phyloP scores from a whole-genome alignment of 2,329 filamentous ascomycete species.

The Alternaria postmessia region DNA sequence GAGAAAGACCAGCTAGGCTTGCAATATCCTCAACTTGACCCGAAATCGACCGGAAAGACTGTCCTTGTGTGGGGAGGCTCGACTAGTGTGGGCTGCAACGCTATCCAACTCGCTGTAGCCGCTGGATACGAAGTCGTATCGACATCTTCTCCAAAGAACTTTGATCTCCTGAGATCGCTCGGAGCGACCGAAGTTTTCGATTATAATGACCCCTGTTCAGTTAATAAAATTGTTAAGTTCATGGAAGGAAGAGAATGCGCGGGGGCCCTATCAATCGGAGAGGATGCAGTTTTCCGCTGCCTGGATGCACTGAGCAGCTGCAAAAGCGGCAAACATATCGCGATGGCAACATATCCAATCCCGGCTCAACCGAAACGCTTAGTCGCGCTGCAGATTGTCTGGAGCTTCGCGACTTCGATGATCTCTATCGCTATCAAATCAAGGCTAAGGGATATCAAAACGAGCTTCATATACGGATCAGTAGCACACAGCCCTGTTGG shows the following conservation, averaged over 20 bases:
- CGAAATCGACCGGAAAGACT: conserved; percentile 50
- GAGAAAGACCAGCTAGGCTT: conserved; percentile 22
- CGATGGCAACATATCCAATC: neutral
- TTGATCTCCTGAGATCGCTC: conserved; percentile 54
- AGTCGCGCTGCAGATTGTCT: conserved; percentile 1
- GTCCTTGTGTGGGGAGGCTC: conserved; percentile 57
- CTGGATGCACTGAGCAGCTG: neutral
- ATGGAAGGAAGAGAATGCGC: conserved; percentile 46
- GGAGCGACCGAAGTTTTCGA: conserved; percentile 60
- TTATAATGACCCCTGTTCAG: conserved; percentile 43
- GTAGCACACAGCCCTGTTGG: conserved; percentile 1
- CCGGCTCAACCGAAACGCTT: conserved; percentile 1
- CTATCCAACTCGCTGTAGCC: conserved; percentile 58
- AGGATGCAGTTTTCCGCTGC: conserved; percentile 3
- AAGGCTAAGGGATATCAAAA: neutral
- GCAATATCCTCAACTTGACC: conserved; percentile 48
- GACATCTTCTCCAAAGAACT: conserved; percentile 58
- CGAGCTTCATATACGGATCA: neutral
- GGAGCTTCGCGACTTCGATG: conserved; percentile 1
- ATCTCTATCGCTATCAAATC: neutral
- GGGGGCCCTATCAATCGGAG: conserved; percentile 48
- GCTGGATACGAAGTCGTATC: conserved; percentile 56
- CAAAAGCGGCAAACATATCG: neutral
- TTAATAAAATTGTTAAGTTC: conserved; percentile 45
- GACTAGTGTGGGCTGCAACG: conserved; percentile 56